Base-by-base conservation (phyloP, 1,139 yeast species). In the Hansenula sp. region DNA sequence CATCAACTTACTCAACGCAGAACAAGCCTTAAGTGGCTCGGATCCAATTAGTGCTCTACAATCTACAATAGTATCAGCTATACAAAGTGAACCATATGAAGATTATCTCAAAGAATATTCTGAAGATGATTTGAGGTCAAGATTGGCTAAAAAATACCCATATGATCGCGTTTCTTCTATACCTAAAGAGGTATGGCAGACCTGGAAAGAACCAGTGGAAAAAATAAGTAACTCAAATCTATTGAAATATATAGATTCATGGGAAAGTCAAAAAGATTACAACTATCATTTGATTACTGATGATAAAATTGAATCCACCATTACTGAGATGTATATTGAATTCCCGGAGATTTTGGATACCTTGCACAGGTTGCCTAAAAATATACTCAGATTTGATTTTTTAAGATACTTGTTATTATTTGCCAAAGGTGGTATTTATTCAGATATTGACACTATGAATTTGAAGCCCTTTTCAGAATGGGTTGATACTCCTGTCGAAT, bases 391-490 rank as follows among this genome's bases (percentile, higher is more conserved):
- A 57, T 95, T 94, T 18, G 97, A 90, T 61, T 90, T 90, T 56
- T 83, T 89, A 66, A 68, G 96, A 44, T 90, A 90, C 61, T 69
- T 92, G 53, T 76, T 90, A 37, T 62, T 90, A 32, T 80, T 72
- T 55, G 96, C 97, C 6, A 71, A 88, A 44, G 98, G 97, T 27
- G 97, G 98, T 2, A 81, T 87, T 1, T 90, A 90, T 38, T 73
- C 94, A 0, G 98, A 90, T 59, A 82, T 88, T 42, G 97, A 90
- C 58, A 90, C 97, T 2, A 57, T 65, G 41, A 32, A 32, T 73
- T 76, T 79, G 41, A 74, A 74, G 53, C 69, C 82, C 0, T 61
- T 77, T 19, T 74, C 75, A 6, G 60, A 69, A 44, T 82, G 90
- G 90, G 71, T 79, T 21, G 80, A 82, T 6, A 65, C 62, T 11